Evolutionary conservation across 495 filamentous ascomycete species (phyloP).

Genomic region (Neurospora sublineolata): DNA sequence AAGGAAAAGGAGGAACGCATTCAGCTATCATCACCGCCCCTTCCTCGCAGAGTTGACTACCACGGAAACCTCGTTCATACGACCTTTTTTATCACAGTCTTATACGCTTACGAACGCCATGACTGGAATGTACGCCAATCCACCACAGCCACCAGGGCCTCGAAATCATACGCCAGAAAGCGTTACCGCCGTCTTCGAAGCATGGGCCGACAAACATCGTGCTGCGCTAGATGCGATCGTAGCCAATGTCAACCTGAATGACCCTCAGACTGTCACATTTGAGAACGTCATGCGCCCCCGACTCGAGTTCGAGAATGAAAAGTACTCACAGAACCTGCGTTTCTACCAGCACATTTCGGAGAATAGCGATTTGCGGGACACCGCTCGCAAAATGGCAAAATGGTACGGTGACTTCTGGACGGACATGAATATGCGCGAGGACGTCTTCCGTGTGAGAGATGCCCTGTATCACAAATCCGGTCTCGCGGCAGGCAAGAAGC

Average conservation of each 20-base stretch:
- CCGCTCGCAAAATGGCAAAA: slow-evolving; percentile 48
- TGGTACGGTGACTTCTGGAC: slow-evolving; percentile 48
- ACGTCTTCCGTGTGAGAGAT: slow-evolving; percentile 47
- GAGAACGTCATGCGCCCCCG: slow-evolving; percentile 52
- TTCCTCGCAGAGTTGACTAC: not conserved
- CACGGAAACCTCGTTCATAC: not conserved
- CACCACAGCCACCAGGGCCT: slow-evolving; percentile 73
- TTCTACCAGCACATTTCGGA: slow-evolving; percentile 77
- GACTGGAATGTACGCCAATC: slow-evolving; percentile 46
- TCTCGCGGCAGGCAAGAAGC: slow-evolving; percentile 25
- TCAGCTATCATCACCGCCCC: not conserved
- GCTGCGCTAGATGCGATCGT: slow-evolving; percentile 65
- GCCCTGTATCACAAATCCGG: slow-evolving; percentile 38
- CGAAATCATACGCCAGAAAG: slow-evolving; percentile 75
- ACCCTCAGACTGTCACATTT: slow-evolving; percentile 47
- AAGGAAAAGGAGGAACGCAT: not conserved
- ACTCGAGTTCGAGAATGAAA: slow-evolving; percentile 54
- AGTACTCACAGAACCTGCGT: slow-evolving; percentile 46
- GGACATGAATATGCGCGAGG: slow-evolving; percentile 50
- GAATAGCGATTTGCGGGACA: slow-evolving; percentile 55
- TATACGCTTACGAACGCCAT: slow-evolving; percentile 12
- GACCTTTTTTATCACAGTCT: not conserved
- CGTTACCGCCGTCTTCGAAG: slow-evolving; percentile 65
- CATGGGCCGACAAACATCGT: slow-evolving; percentile 57
- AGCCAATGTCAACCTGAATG: slow-evolving; percentile 44